These are phyloP conservation scores for Osmanthus fragrans DNA, from an alignment of 257 asterid genomes.

Conservation along the genomic window DNA sequence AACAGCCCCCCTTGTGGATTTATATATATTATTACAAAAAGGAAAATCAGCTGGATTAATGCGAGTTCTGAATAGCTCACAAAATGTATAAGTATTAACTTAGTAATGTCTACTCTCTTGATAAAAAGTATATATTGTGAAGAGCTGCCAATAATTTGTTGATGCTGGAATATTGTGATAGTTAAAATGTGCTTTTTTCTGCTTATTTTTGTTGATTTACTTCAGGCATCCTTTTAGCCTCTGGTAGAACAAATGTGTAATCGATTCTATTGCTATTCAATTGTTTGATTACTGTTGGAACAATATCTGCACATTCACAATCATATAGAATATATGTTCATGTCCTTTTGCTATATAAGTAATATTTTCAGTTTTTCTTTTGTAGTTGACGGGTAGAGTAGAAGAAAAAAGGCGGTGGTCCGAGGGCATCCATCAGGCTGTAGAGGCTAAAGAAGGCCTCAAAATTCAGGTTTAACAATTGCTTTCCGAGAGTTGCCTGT, in stretches of 20 bases:
- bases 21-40: too few relatives aligned
- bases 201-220: not conserved
- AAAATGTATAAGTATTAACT: too few relatives aligned
- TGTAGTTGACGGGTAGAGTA: constrained; percentile 95
- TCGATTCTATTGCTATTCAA: not conserved
- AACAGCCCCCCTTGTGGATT: not conserved
- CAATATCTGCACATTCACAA: not conserved
- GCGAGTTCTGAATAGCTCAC: not conserved
- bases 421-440: constrained; percentile 98
- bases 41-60: not conserved
- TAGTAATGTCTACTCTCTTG: not conserved
- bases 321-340: not conserved
- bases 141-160: not conserved
- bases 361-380: constrained; percentile 6
- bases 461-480: constrained; percentile 66
- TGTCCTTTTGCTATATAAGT: constrained; percentile 21
- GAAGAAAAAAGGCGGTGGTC: constrained; percentile 98
- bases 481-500: constrained; percentile 13
- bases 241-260: not conserved
- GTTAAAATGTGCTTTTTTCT: not conserved
- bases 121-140: too few relatives aligned
- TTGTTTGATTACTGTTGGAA: not conserved
- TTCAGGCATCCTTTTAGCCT: not conserved
- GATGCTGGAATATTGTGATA: not conserved
- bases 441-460: constrained; percentile 97